Base-by-base conservation (phyloP, 805 yeast genomes). In the Groenewaldozyma tartarivorans region DNA sequence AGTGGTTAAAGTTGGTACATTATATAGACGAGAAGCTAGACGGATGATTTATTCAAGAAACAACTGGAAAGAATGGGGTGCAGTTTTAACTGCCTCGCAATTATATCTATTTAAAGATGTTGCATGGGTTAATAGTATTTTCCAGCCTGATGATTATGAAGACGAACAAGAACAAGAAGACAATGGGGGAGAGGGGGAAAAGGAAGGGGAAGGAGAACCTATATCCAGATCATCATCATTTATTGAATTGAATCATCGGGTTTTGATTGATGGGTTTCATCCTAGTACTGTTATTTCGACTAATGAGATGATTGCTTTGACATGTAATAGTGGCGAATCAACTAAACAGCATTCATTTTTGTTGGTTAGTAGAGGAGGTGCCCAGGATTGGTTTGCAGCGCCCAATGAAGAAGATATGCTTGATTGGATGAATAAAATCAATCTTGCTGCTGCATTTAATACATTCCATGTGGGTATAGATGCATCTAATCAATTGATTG, bases 391-490 rank as follows among this genome's bases (percentile, higher is more conserved):
- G 58, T 49, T 58, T 62, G 41, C 71, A 61, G 74, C 77, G 11
- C 58, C 54, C 4, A 60, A 61, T 18, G 54, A 56, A n/a, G 57
- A 58, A 18, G 83, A 77, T 32, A 60, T 71, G 57, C 52, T 58
- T n/a, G 70, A 71, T 18, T 81, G 88, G 88, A 67, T 79, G 31
- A 64, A 62, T 26, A 57, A 72, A 5, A 72, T 77, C 50, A 77
- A 77, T 48, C 69, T 64, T 47, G 61, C 73, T 5, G 67, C 77
- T 1, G 66, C 79, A 0, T 55, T 74, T 41, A 67, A 66, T 29
- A 58, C 69, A 1, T 66, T 69, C 38, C 49, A 61, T 16, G 48
- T 66, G 5, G 53, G 58, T 1, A 43, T 47, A n/a, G 47, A 47
- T 20, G 49, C 47, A 5, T 24, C 29, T 24, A 24, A 9, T 13